A percentile compares a stretch with the other conserved stretches of the same genome.
Evolutionary conservation across 208 protist species (phyloP).

Genomic region (Strigomonas galati): DNA sequence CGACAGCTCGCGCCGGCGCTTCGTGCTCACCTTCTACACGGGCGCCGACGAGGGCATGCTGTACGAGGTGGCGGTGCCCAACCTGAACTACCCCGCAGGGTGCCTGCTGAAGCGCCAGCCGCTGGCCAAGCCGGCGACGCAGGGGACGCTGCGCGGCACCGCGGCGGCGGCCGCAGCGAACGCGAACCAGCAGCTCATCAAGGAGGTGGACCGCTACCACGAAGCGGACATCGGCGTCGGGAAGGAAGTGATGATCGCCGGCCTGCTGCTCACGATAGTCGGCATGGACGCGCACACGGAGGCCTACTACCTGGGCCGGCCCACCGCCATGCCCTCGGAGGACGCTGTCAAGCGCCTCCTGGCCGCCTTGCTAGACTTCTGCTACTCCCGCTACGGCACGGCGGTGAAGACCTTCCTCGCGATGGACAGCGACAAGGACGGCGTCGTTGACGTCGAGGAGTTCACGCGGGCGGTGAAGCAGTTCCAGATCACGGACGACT

Average conservation of each 20-base stretch:
- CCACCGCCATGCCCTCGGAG: slow-evolving; percentile 24
- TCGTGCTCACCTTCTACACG: slow-evolving; percentile 81
- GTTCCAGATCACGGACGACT: slow-evolving; percentile 75
- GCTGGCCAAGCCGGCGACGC: slow-evolving; percentile 50
- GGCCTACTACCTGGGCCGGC: slow-evolving; percentile 43
- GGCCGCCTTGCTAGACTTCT: slow-evolving; percentile 57
- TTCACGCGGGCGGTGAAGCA: slow-evolving; percentile 59
- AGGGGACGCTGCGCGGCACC: slow-evolving; percentile 36
- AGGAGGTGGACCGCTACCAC: slow-evolving; percentile 36
- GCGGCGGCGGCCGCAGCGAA: slow-evolving; percentile 13
- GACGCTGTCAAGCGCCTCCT: slow-evolving; percentile 53
- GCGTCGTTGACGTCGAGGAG: slow-evolving; percentile 68
- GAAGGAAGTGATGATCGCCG: slow-evolving; percentile 62
- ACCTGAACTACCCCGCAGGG: slow-evolving; percentile 74
- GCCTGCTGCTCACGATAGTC: slow-evolving; percentile 60
- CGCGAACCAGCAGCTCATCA: slow-evolving; percentile 15
- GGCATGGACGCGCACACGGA: slow-evolving; percentile 82
- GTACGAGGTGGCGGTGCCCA: slow-evolving; percentile 59
- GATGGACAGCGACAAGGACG: slow-evolving; percentile 83
- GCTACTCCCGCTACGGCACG: slow-evolving; percentile 64
- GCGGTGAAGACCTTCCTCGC: slow-evolving; percentile 77
- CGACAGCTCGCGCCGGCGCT: slow-evolving; percentile 62
- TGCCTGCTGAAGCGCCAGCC: slow-evolving; percentile 73
- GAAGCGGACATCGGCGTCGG: slow-evolving; percentile 68
- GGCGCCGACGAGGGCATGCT: slow-evolving; percentile 88